Evolutionary conservation across 1,139 yeast genomes (phyloP), one percentile per base, ranked within the genome.

Genomic region (Blastobotrys buckinghamii): DNA sequence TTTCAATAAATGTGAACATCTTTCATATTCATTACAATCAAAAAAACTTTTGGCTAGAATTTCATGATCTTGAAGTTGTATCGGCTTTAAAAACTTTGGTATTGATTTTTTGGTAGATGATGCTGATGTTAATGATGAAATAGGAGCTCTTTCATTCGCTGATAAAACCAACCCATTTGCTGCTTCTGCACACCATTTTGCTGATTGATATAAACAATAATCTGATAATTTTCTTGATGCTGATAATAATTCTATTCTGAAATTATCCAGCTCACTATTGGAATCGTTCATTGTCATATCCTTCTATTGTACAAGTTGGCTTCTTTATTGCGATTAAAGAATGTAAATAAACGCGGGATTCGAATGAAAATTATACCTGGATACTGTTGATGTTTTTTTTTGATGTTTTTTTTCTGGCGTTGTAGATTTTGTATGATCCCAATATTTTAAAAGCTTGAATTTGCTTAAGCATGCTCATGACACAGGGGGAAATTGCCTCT

Each of bases 101-200:
- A 50, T 39, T 13, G 42, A 35, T 17, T 12, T 27, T 35, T 50
- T 35, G 51, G 57, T 32, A 7, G 56, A n/a, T 22, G 24, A 4
- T 22, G 24, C 24, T 22, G 4, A 7, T 22, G 24, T 7, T 22
- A 7, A 4, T 22, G 4, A 7, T 53, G 42, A 54, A 22, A 22
- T 54, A 30, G 53, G 57, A 17, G 16, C 32, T n/a, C 35, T 39
- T 15, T 50, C 63, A 33, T 40, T 44, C 10, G 52, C 54, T 13
- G 50, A 52, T 5, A 53, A 40, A 53, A 51, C 55, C 52, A 78
- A 59, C 0, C 81, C 81, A 61, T 76, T 77, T 30, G 86, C 70
- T 0, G 95, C 95, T 61, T 88, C 96, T 1, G 88, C 82, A 1
- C 73, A 74, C 96, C 96, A 87, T 71, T 86, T 87, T 7, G 92